Conservation (phyloP, 169 alveolate species). For the Cyclospora cayetanensis region DNA sequence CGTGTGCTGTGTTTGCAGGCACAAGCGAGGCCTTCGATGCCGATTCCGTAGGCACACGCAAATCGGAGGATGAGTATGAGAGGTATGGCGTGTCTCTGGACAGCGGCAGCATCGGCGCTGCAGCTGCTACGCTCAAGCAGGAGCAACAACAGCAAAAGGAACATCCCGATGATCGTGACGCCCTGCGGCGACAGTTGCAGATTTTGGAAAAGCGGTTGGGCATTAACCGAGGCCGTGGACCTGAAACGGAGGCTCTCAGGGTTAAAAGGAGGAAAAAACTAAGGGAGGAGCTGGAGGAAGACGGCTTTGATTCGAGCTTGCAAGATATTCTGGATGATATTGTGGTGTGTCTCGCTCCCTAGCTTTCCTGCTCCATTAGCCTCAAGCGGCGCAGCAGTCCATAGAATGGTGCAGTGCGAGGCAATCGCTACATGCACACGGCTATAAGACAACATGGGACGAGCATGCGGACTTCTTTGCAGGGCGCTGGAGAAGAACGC, state of each 20-base stretch:
- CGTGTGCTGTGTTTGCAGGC: too few relatives aligned
- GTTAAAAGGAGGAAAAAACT: slow-evolving; percentile 51
- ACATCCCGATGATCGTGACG: not conserved
- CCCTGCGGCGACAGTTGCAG: slow-evolving; percentile 8
- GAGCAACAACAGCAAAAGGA: not conserved
- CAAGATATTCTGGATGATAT: slow-evolving; percentile 58
- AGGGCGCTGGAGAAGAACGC: not conserved
- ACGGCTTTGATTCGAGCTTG: slow-evolving; percentile 67
- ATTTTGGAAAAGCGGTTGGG: slow-evolving; percentile 52
- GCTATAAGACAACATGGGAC: too few relatives aligned
- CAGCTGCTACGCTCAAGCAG: slow-evolving; percentile 6
- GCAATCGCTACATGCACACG: too few relatives aligned
- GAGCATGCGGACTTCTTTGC: not conserved
- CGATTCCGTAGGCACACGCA: too few relatives aligned
- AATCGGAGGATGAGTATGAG: not conserved
- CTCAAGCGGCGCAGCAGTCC: too few relatives aligned
- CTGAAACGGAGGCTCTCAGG: not conserved
- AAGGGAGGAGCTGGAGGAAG: slow-evolving; percentile 56
- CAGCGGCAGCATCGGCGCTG: not conserved
- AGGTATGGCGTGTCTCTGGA: not conserved
- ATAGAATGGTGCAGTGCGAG: too few relatives aligned
- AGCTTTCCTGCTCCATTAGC: too few relatives aligned
- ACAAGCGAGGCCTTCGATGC: too few relatives aligned
- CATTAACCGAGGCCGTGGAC: not conserved
- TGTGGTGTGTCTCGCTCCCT: slow-evolving; percentile 5